Base-by-base conservation (phyloP, 2,329 filamentous ascomycete species). In the Meredithiella fracta region DNA sequence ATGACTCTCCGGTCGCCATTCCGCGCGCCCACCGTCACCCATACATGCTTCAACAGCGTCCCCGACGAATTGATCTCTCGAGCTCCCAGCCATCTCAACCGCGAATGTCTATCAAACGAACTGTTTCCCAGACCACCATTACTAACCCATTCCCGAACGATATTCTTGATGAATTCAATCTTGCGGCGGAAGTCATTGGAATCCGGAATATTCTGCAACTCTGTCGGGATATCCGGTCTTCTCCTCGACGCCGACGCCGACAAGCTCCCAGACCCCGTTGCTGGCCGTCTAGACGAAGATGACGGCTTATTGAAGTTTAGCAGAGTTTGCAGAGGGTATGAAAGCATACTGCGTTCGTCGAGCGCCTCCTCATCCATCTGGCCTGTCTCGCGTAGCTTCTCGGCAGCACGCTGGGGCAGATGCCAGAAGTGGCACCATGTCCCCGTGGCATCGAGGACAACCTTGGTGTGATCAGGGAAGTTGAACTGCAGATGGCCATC, bases 401-500 rank as follows among this genome's bases (percentile, higher is more conserved):
- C 72, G 2, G 84, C 80, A 0, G 85, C 85, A 58, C 84, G 79
- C n/a, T 79, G 71, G 0, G 84, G 79, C 20, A 90, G 77, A 63
- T 86, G 83, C 70, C 85, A 85, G 65, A 89, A 87, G 65, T 86
- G 83, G 62, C 85, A 83, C 74, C 81, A 84, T 1, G 76, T 79
- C n/a, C 84, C 86, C 29, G 83, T 78, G 1, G 82, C 71, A 58
- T 87, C 86, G 25, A 92, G 70, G 11, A 91, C 83, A 55, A 92
- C 78, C 69, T 92, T 92, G 58, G 86, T 91, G 66, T 92, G 86
- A 62, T 92, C 86, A 1, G 86, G 86, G 67, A 92, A 92, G 69
- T 92, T 91, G 69, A 91, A 86, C 78, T 88, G 57, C 61, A 90
- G 75, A 63, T 86, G 85, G 1, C 86, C 86, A 65, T 91, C 85